Evolutionary conservation across 768 basidiomycete genomes (phyloP), one percentile per base, ranked within the genome.

Genomic region (Candolleomyces eurysporus): DNA sequence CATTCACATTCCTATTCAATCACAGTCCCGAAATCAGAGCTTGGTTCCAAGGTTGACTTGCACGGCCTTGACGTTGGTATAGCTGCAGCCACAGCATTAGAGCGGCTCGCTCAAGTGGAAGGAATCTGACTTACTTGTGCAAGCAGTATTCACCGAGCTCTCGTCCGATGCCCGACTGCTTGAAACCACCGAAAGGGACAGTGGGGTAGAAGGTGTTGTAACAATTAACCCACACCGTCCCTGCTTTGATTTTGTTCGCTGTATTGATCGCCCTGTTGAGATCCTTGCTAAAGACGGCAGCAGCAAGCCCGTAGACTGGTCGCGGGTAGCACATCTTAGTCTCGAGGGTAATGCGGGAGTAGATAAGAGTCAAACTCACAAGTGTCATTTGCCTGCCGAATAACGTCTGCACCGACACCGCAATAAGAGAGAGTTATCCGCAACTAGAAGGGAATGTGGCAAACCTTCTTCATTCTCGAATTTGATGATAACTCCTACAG

Each of bases 221-320:
- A 57, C 76, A 80, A 71, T 82, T 83, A 49, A 82, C 73, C 79
- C 78, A 65, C 71, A 62, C 43, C 13, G 52, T 63, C 0, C 64
- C 64, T 1, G 64, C 59, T 30, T 65, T 56, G 3, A 65, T 19
- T 9, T 42, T 75, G 71, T 89, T 82, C 31, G 90, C 85, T 13
- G 85, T 82, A 51, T 73, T 72, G 60, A 92, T 75, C 1, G 89
- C 92, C 36, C 87, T 80, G 58, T 77, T 83, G 71, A 91, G 72
- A 76, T 94, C 79, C 68, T 80, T 74, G 52, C 88, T 83, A 78
- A 91, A 91, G 56, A 95, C 84, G 8, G 89, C 86, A 3, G 87
- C 85, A 7, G 90, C 91, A 31, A 94, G 83, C 48, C 93, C 93
- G 75, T 93, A 92, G 2, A 53, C 78, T 0, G 87, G 86, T 70